These are phyloP conservation scores for Vitis rotundifolia DNA, from an alignment of 164 flowering plant species.

Conservation along the genomic window DNA sequence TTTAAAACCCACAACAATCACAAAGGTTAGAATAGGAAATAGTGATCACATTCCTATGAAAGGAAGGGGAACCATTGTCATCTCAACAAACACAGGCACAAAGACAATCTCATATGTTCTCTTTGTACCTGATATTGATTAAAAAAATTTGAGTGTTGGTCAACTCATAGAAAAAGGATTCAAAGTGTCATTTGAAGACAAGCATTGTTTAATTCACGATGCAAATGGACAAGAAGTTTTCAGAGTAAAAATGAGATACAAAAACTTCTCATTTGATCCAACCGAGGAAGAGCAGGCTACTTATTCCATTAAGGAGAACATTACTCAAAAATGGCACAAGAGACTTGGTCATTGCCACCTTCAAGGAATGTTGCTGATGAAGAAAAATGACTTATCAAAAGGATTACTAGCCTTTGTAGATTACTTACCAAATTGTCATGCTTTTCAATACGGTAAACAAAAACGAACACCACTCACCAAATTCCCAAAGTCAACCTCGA, in stretches of 20 bases:
- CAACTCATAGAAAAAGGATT: not conserved
- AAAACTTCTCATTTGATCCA: no score
- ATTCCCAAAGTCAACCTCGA: slow-evolving; percentile 14
- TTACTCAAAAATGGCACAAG: slow-evolving; percentile 14
- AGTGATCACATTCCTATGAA: not conserved
- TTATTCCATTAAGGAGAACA: no score
- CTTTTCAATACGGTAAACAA: slow-evolving; percentile 11
- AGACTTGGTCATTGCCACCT: slow-evolving; percentile 5
- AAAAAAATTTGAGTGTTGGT: slow-evolving; percentile 7
- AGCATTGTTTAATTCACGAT: not conserved
- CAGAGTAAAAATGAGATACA: not conserved
- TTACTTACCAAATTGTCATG: slow-evolving; percentile 3
- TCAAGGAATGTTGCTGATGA: not conserved
- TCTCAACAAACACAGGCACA: slow-evolving; percentile 1
- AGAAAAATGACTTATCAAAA: not conserved
- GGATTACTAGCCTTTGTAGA: not conserved
- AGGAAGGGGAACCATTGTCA: slow-evolving; percentile 4
- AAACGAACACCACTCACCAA: not conserved
- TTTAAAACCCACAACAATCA: not conserved
- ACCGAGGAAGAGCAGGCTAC: no score
- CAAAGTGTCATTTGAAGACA: slow-evolving; percentile 9
- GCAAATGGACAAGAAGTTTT: not conserved
- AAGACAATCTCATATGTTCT: slow-evolving; percentile 11
- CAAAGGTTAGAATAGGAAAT: slow-evolving; percentile 5
- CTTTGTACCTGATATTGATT: slow-evolving; percentile 14